phyloP scores from a whole-genome alignment of 2,329 filamentous ascomycete species.

The Leptographium flavum region DNA sequence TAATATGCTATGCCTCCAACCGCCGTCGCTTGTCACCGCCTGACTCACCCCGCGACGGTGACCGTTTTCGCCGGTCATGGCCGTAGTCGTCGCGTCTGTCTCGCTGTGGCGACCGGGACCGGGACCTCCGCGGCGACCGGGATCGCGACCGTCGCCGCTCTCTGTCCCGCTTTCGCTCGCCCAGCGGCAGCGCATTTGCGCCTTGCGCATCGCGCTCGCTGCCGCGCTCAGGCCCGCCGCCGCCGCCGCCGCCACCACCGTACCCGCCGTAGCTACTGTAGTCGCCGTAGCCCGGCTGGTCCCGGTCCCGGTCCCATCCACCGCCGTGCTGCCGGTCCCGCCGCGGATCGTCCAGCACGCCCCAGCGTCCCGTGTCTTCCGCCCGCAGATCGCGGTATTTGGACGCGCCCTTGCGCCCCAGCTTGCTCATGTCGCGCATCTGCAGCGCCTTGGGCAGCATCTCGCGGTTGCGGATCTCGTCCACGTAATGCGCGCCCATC shows the following conservation, averaged over 20 bases:
- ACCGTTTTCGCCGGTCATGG: constrained; percentile 37
- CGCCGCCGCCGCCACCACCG: constrained; percentile 33
- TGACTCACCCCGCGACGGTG: constrained; percentile 34
- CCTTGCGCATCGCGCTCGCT: constrained; percentile 48
- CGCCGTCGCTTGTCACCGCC: constrained; percentile 43
- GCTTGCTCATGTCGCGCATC: constrained; percentile 81
- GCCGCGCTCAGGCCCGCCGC: constrained; percentile 35
- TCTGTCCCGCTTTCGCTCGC: constrained; percentile 34
- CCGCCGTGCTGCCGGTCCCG: constrained; percentile 21
- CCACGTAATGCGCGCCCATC: constrained; percentile 70
- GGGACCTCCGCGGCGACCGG: constrained; percentile 12
- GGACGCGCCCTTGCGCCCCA: constrained; percentile 83
- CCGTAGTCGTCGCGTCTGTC: constrained; percentile 27
- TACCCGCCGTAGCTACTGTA: constrained; percentile 13
- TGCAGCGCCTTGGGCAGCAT: constrained; percentile 83
- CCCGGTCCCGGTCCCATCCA: constrained; percentile 15
- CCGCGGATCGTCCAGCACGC: constrained; percentile 44
- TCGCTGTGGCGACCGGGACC: constrained; percentile 23
- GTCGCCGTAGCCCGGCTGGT: constrained; percentile 6
- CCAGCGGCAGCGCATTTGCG: constrained; percentile 57
- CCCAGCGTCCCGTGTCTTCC: constrained; percentile 88
- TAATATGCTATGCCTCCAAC: constrained; percentile 25
- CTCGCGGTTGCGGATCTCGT: constrained; percentile 72
- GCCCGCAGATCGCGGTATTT: constrained; percentile 77
- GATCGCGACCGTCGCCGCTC: constrained; percentile 3